Conservation (phyloP, 1,284 basidiomycete genomes). For the Mycena citricolor region DNA sequence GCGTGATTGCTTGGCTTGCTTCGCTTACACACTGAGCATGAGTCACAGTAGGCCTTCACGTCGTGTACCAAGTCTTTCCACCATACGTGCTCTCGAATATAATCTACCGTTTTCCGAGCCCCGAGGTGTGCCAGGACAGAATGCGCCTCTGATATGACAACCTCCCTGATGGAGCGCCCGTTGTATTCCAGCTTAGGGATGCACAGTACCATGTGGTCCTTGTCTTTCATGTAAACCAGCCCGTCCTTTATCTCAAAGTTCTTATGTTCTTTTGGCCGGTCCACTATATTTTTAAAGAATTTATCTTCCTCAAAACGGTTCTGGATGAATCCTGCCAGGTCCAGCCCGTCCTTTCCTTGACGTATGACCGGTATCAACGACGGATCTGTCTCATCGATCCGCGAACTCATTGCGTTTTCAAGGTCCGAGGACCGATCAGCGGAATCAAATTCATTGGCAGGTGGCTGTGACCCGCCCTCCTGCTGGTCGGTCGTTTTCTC, state of each 20-base stretch:
- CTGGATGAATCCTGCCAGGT: conserved; percentile 17
- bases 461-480: not conserved
- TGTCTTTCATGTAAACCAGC: conserved; percentile 25
- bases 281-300: conserved; percentile 24
- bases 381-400: not conserved
- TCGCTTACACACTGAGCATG: conserved; percentile 28
- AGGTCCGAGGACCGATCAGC: too few species aligned
- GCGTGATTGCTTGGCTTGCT: conserved; percentile 29
- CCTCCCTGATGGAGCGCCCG: conserved; percentile 25
- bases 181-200: conserved; percentile 22
- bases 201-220: conserved; percentile 26
- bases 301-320: conserved; percentile 26
- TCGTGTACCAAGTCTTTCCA: conserved; percentile 5
- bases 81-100: conserved; percentile 3
- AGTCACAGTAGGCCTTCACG: conserved; percentile 32
- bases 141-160: conserved; percentile 23
- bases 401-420: too few species aligned
- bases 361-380: conserved; percentile 2
- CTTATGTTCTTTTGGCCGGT: conserved; percentile 15
- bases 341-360: conserved; percentile 17
- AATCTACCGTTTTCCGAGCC: not conserved
- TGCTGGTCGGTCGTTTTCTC: not conserved
- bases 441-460: not conserved
- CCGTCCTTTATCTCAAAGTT: not conserved
- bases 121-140: conserved; percentile 1